Conservation (phyloP, 2,329 filamentous ascomycete species). For the Phoma herbarum region DNA sequence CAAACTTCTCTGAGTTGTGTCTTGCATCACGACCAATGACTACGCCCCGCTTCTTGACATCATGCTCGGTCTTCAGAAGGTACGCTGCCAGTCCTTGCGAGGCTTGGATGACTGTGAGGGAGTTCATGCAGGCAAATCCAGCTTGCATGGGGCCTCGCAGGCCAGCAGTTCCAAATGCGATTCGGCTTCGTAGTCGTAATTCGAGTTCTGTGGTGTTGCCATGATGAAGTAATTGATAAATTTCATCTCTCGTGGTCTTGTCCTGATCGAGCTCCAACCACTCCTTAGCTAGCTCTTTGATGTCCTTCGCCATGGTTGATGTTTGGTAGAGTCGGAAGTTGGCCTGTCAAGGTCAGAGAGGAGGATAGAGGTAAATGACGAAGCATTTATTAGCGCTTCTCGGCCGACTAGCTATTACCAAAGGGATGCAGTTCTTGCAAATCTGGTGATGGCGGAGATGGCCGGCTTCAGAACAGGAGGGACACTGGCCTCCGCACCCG, state of each 20-base stretch:
- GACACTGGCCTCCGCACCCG: conserved; percentile 9
- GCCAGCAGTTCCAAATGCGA: conserved; percentile 70
- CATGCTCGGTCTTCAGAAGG: conserved; percentile 57
- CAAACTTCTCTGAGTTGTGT: conserved; percentile 69
- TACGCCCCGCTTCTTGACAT: conserved; percentile 58
- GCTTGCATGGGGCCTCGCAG: conserved; percentile 71
- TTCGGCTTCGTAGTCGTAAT: conserved; percentile 62
- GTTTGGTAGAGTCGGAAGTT: not conserved
- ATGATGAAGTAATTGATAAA: conserved; percentile 59
- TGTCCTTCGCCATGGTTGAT: conserved; percentile 42
- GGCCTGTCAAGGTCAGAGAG: not conserved
- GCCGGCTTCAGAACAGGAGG: conserved; percentile 26
- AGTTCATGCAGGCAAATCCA: conserved; percentile 69
- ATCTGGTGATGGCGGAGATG: conserved; percentile 42
- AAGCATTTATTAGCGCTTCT: conserved; percentile 17
- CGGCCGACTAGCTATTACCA: conserved; percentile 17
- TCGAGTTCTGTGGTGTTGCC: conserved; percentile 60
- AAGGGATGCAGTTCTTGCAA: conserved; percentile 29
- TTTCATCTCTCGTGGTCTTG: conserved; percentile 62
- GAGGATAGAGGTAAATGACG: not conserved
- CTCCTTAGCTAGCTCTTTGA: conserved; percentile 58
- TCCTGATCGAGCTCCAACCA: conserved; percentile 69
- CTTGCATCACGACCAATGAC: conserved; percentile 71
- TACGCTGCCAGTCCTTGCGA: conserved; percentile 72
- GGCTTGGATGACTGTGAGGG: conserved; percentile 67